These are phyloP conservation scores for Hibiscus tridactylites DNA, from an alignment of 345 rosid species.

Conservation along the genomic window DNA sequence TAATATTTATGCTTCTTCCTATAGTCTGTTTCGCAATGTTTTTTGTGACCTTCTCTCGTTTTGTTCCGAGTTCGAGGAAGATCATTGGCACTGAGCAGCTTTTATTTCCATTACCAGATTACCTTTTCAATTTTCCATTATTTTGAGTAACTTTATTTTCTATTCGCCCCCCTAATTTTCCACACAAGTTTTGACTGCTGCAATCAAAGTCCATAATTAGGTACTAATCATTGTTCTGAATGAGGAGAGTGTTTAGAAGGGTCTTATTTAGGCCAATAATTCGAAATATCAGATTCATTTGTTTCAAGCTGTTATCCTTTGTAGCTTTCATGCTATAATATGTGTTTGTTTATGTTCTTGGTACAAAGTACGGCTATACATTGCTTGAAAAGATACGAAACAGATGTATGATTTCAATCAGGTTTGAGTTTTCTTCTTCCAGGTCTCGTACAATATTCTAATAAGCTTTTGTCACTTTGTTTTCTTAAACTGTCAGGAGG, in stretches of 20 bases:
- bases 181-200: not conserved
- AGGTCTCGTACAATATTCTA: slow-evolving; percentile 2
- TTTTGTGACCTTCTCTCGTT: not conserved
- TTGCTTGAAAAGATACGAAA: not conserved
- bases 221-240: not conserved
- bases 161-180: not conserved
- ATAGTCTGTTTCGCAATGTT: not conserved
- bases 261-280: not conserved
- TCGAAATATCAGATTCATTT: not conserved
- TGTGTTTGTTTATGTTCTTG: not conserved
- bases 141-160: not conserved
- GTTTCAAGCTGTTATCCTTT: not conserved
- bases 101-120: not conserved
- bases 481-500: slow-evolving; percentile 31
- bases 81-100: not conserved
- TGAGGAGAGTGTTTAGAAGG: not conserved
- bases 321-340: not conserved
- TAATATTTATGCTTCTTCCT: not conserved
- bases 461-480: not conserved
- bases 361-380: not conserved
- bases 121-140: not conserved
- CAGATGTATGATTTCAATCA: not conserved
- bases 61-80: not conserved
- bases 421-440: not conserved
- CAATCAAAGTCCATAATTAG: not conserved